Conservation (phyloP, 2,329 filamentous ascomycete species). For the Calonectria montana region DNA sequence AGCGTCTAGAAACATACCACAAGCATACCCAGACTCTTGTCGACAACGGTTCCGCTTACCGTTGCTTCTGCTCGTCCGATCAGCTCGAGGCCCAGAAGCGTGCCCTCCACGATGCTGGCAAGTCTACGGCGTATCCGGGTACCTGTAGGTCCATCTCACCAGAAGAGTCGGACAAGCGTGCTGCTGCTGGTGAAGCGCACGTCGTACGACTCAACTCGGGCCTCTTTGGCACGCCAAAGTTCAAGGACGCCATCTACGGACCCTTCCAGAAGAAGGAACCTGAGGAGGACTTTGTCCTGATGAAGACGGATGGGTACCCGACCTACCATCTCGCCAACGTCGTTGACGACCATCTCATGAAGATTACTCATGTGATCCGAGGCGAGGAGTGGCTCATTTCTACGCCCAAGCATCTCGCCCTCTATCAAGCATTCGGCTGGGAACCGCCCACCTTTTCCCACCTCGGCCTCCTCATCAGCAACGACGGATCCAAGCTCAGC, state of each 20-base stretch:
- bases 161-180: constrained; percentile 77
- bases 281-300: constrained; percentile 85
- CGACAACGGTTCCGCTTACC: constrained; percentile 80
- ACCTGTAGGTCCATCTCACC: constrained; percentile 76
- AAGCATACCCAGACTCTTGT: constrained; percentile 78
- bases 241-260: constrained; percentile 85
- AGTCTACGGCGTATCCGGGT: constrained; percentile 64
- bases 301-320: constrained; percentile 92
- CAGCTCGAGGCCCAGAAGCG: constrained; percentile 76
- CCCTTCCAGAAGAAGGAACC: constrained; percentile 65
- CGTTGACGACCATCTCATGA: constrained; percentile 94
- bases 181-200: constrained; percentile 75
- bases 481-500: constrained; percentile 81
- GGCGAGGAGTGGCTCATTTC: constrained; percentile 98
- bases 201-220: constrained; percentile 81
- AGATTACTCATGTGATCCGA: constrained; percentile 94
- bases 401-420: constrained; percentile 77
- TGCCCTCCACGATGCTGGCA: constrained; percentile 65
- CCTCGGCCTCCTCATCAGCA: constrained; percentile 78
- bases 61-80: constrained; percentile 88
- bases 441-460: constrained; percentile 80
- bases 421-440: constrained; percentile 86
- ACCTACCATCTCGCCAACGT: constrained; percentile 99
- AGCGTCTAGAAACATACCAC: constrained; percentile 79
- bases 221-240: constrained; percentile 65